Conservation (phyloP, 2,329 filamentous ascomycete species). For the Aaosphaeria pasadenensis region DNA sequence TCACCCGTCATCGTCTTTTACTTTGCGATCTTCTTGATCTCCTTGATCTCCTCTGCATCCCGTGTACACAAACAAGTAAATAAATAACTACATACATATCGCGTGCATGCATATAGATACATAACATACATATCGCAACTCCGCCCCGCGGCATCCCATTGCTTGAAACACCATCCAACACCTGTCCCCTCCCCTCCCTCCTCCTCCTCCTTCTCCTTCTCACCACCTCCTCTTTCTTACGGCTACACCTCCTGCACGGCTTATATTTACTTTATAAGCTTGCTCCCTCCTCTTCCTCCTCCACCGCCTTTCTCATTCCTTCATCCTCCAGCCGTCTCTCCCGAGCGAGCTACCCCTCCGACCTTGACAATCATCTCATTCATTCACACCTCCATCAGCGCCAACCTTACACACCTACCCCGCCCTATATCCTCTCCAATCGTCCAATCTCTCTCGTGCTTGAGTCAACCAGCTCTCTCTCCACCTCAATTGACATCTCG, state of each 20-base stretch:
- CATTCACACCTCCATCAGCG: constrained; percentile 2
- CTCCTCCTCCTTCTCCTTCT: too few relatives aligned
- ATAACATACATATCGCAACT: neutral
- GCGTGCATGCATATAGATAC: neutral
- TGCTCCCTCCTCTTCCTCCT: neutral
- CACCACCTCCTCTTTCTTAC: too few relatives aligned
- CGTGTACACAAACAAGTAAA: neutral
- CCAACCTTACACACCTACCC: constrained; percentile 18
- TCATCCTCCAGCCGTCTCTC: constrained; percentile 2
- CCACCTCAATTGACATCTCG: constrained; percentile 23
- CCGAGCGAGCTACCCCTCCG: neutral
- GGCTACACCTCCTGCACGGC: too few relatives aligned
- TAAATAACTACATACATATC: neutral
- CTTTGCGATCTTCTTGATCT: too few relatives aligned
- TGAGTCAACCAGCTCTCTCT: constrained; percentile 13
- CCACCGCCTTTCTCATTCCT: neutral
- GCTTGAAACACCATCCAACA: too few relatives aligned
- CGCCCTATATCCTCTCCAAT: constrained; percentile 17
- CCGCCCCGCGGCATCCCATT: too few relatives aligned
- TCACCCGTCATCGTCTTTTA: too few relatives aligned
- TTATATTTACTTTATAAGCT: neutral
- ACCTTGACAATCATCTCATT: neutral
- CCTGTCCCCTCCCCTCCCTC: too few relatives aligned
- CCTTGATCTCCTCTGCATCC: too few relatives aligned
- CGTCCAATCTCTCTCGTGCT: constrained; percentile 15